phyloP scores from a whole-genome alignment of 2,329 filamentous ascomycete species.

The Aspergillus glaucus region DNA sequence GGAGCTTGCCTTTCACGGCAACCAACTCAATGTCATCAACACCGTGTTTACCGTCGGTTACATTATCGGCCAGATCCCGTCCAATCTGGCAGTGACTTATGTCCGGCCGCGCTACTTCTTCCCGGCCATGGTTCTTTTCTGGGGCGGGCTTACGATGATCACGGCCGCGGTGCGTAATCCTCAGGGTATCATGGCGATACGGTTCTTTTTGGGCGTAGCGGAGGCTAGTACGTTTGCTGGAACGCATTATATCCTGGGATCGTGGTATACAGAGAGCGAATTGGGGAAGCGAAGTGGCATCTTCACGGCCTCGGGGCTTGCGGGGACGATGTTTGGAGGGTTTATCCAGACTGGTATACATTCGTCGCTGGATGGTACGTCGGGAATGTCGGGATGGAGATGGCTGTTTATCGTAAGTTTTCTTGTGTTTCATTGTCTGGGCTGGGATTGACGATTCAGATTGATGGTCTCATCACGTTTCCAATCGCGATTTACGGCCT shows the following conservation, averaged over 20 bases:
- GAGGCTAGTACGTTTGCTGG: conserved; percentile 29
- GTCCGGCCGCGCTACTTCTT: conserved; percentile 21
- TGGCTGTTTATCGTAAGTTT: conserved; percentile 32
- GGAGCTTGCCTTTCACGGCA: conserved; percentile 26
- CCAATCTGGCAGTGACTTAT: conserved; percentile 20
- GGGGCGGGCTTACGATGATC: conserved; percentile 27
- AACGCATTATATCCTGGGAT: conserved; percentile 34
- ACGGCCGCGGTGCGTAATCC: conserved; percentile 24
- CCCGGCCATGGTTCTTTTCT: conserved; percentile 24
- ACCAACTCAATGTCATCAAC: conserved; percentile 21
- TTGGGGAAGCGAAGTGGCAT: conserved; percentile 33
- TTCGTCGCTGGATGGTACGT: conserved; percentile 19
- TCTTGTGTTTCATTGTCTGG: neutral
- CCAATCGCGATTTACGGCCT: conserved; percentile 41
- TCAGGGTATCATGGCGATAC: conserved; percentile 28
- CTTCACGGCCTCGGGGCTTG: conserved; percentile 29
- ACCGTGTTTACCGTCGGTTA: conserved; percentile 22
- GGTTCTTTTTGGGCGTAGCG: conserved; percentile 32
- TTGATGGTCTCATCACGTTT: conserved; percentile 37
- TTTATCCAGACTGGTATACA: conserved; percentile 32
- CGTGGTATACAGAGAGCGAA: conserved; percentile 40
- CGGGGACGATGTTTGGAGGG: conserved; percentile 32
- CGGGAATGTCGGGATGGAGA: conserved; percentile 26
- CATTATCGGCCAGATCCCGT: conserved; percentile 19
- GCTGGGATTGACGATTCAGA: conserved; percentile 7